Conservation (phyloP, 164 flowering plant species). For the Cinnamomum micranthum region DNA sequence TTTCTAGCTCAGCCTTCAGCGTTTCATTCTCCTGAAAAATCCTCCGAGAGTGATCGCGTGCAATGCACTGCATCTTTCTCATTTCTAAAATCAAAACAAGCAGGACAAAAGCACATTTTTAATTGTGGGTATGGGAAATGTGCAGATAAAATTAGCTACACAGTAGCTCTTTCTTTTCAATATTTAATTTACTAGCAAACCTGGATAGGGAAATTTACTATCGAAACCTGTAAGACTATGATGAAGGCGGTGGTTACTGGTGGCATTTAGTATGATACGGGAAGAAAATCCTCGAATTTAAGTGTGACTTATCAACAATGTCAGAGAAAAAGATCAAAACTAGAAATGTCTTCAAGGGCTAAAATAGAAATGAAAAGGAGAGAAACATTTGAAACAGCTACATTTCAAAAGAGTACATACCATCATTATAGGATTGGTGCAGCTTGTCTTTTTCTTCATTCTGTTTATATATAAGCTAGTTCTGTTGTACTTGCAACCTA, state of each 20-base stretch:
- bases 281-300: too few species aligned
- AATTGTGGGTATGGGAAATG: neutral
- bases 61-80: slow-evolving; percentile 37
- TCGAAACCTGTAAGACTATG: too few species aligned
- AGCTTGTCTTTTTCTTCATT: neutral
- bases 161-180: too few species aligned
- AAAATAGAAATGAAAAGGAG: neutral
- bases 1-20: slow-evolving; percentile 33
- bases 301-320: too few species aligned
- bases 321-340: neutral
- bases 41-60: slow-evolving; percentile 32
- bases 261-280: too few species aligned
- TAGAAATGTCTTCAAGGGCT: neutral
- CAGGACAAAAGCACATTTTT: neutral
- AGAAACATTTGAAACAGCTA: neutral
- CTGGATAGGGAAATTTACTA: neutral
- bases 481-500: slow-evolving; percentile 29
- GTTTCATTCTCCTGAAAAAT: slow-evolving; percentile 46
- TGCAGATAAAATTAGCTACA: neutral
- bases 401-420: neutral
- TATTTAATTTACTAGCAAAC: too few species aligned
- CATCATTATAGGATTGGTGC: neutral
- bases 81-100: slow-evolving; percentile 37
- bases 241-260: too few species aligned
- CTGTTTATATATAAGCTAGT: neutral